Evolutionary conservation across 305 asterid species (phyloP), one percentile per base, ranked within the genome.

Genomic region (Solanum hybrid): DNA sequence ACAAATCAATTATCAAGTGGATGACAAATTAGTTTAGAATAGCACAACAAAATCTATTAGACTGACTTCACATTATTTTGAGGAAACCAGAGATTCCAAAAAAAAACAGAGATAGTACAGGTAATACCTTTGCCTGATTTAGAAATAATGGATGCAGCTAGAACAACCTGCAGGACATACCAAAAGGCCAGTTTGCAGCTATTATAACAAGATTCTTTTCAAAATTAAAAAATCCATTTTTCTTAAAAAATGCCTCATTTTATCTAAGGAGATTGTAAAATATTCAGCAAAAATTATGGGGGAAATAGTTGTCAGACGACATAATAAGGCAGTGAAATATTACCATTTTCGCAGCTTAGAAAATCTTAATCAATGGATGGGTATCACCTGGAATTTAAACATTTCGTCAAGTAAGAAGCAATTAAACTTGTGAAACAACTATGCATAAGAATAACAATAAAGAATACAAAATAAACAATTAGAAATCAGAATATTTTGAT

Each of bases 111-210:
- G 73, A 65, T 22, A 65, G 27, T 65, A 22, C 73, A 65, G 73
- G 6, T 79, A 90, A 87, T 91, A 95, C 99, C 98, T 94, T 96
- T 96, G 89, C 99, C 99, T 33, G 98, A 94, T 95, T 97, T 97
- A 89, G 94, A 94, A 36, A 94, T 94, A 51, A 97, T 95, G 10
- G 98, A 95, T 81, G 98, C 98, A 36, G 98, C 98, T 22, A 97
- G 96, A 89, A 97, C 96, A 90, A 96, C 99, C 99, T 97, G 95
- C 93, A 90, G 27, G 73, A 22, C 73, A 65, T 65, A 65, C 27
- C 73, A 65, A 65, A 65, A 22, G 73, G 6, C 73, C 13, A 65
- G 73, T 22, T 65, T 65, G 73, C 27, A 22, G 73, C 4, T 65
- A 65, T 65, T 65, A 65, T 65, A 7, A 65, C 27, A 65, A 65